These are phyloP conservation scores for Haplographium delicatum DNA, from an alignment of 495 filamentous ascomycete species.

Conservation along the genomic window DNA sequence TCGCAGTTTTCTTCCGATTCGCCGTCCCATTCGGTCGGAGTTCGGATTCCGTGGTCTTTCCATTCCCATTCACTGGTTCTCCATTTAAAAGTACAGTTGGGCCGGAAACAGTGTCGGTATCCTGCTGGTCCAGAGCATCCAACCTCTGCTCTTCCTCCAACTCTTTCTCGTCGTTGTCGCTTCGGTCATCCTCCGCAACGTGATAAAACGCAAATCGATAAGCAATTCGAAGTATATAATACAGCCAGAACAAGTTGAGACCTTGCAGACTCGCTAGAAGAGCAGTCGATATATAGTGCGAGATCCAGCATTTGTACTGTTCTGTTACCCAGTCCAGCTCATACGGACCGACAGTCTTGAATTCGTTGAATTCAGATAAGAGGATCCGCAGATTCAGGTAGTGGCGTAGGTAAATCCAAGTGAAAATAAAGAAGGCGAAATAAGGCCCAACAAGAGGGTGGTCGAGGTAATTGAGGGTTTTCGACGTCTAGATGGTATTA, in stretches of 20 bases:
- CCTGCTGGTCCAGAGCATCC: slow-evolving; percentile 13
- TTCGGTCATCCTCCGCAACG: slow-evolving; percentile 46
- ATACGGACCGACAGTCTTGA: slow-evolving; percentile 83
- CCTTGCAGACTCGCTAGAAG: slow-evolving; percentile 71
- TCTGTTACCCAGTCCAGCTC: slow-evolving; percentile 78
- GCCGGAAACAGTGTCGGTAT: neutral
- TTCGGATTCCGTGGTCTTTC: slow-evolving; percentile 13
- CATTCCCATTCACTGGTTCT: slow-evolving; percentile 13
- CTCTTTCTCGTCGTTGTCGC: slow-evolving; percentile 45
- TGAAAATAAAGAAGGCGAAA: slow-evolving; percentile 73
- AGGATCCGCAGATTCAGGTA: slow-evolving; percentile 87
- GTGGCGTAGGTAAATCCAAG: slow-evolving; percentile 93
- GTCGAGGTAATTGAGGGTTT: slow-evolving; percentile 90
- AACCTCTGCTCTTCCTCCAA: slow-evolving; percentile 27
- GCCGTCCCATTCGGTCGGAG: slow-evolving; percentile 10
- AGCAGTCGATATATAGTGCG: slow-evolving; percentile 65
- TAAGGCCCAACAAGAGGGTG: slow-evolving; percentile 71
- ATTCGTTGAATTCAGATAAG: slow-evolving; percentile 78
- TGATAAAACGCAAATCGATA: slow-evolving; percentile 47
- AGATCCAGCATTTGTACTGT: slow-evolving; percentile 77
- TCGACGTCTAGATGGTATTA: slow-evolving; percentile 63
- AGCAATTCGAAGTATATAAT: slow-evolving; percentile 71
- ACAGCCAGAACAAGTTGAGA: slow-evolving; percentile 85
- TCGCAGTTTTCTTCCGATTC: slow-evolving; percentile 20
- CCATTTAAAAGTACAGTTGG: slow-evolving; percentile 18